Evolutionary conservation across 2,329 filamentous ascomycete genomes (phyloP).

Genomic region (Colletotrichum agaves): DNA sequence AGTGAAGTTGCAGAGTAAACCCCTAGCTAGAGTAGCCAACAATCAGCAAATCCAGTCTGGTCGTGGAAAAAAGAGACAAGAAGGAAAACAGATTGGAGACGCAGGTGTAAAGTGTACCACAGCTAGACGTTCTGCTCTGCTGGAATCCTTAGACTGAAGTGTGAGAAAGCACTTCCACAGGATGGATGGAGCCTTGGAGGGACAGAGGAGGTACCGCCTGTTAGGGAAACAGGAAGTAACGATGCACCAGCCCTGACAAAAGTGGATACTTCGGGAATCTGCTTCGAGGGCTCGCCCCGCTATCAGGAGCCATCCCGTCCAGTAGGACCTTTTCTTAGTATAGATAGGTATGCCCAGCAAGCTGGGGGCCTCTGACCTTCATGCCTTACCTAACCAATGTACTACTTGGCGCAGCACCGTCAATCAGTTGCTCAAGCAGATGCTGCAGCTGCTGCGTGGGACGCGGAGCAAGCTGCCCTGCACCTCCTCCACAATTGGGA

Average conservation of each 20-base stretch:
- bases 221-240: not conserved
- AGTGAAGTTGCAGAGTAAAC: not conserved
- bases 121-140: not conserved
- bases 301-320: constrained; percentile 2
- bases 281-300: constrained; percentile 14
- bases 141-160: constrained; percentile 8
- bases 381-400: too few relatives aligned
- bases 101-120: not conserved
- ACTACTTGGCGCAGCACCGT: too few relatives aligned
- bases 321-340: constrained; percentile 25
- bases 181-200: constrained; percentile 7
- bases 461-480: not conserved
- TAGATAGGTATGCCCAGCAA: not conserved
- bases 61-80: constrained; percentile 9
- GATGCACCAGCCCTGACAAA: not conserved
- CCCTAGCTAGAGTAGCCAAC: not conserved
- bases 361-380: not conserved
- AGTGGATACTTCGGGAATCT: not conserved
- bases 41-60: constrained; percentile 12
- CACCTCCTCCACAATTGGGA: not conserved
- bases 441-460: not conserved
- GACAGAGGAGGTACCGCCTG: not conserved
- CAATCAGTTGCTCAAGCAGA: not conserved
- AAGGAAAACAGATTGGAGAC: constrained; percentile 19
- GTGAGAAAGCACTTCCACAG: constrained; percentile 11